A percentile compares a stretch with the other conserved stretches of the same genome.
These are phyloP conservation scores for Viola odorata DNA, from an alignment of 345 rosid genomes.

Conservation along the genomic window DNA sequence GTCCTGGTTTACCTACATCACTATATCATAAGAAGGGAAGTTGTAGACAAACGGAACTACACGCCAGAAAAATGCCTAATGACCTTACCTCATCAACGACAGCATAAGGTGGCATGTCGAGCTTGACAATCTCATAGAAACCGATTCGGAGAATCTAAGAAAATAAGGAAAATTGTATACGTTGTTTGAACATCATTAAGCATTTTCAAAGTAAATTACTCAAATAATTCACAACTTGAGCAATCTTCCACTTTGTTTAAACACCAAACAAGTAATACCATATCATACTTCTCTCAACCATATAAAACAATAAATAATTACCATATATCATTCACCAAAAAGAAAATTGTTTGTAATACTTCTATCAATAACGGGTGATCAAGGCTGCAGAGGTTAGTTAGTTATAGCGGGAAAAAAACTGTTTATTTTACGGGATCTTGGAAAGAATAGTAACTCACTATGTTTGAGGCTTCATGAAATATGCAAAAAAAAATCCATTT, in stretches of 20 bases:
- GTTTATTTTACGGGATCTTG: too few relatives aligned
- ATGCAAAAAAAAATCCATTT: too few relatives aligned
- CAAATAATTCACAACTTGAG: not conserved
- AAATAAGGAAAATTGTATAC: conserved; percentile 4
- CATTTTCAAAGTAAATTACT: too few relatives aligned
- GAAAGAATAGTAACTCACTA: too few relatives aligned
- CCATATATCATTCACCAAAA: too few relatives aligned
- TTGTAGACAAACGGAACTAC: not conserved
- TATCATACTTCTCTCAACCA: too few relatives aligned
- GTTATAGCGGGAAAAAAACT: too few relatives aligned
- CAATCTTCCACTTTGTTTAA: not conserved
- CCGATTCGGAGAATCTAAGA: conserved; percentile 86
- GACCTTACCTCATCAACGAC: conserved; percentile 82
- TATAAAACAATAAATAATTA: too few relatives aligned
- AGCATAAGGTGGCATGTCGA: conserved; percentile 91
- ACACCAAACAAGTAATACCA: not conserved
- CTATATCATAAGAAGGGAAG: not conserved
- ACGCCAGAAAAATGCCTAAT: not conserved
- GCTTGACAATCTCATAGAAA: conserved; percentile 83
- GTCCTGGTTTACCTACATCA: not conserved
- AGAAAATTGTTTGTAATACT: too few relatives aligned
- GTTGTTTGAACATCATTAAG: not conserved
- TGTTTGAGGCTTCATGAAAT: too few relatives aligned
- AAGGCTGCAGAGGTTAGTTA: too few relatives aligned
- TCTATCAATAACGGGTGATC: too few relatives aligned